Conservation (phyloP, 2,329 filamentous ascomycete genomes). For the Sporothrix brasiliensis region DNA sequence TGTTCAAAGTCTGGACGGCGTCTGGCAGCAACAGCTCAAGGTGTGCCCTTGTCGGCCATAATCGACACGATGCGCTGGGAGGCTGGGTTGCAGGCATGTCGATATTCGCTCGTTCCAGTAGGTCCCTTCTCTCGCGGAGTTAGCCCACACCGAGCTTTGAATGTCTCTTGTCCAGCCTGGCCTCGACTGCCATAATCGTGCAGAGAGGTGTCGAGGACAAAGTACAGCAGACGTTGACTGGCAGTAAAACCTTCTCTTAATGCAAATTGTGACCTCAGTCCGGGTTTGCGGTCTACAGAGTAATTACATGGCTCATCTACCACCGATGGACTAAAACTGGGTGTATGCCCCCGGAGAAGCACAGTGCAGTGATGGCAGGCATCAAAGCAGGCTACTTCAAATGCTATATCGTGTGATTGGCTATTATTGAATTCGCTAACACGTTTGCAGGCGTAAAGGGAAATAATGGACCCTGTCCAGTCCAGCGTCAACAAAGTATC, state of each 20-base stretch:
- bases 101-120: too few relatives aligned
- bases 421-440: not conserved
- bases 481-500: not conserved
- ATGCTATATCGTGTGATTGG: not conserved
- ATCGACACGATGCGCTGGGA: conserved; percentile 11
- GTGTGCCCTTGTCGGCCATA: conserved; percentile 2
- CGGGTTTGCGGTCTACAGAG: not conserved
- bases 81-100: not conserved
- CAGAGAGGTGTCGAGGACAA: not conserved
- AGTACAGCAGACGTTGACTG: not conserved
- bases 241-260: not conserved
- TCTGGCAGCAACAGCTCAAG: not conserved
- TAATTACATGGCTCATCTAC: not conserved
- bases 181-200: not conserved
- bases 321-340: not conserved
- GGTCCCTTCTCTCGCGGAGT: not conserved
- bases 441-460: not conserved
- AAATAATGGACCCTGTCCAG: conserved; percentile 12
- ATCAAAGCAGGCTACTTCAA: not conserved
- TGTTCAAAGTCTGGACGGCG: too few relatives aligned
- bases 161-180: not conserved
- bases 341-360: not conserved
- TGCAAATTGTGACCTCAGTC: not conserved
- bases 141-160: not conserved
- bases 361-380: not conserved